Conservation (phyloP, 331 rosid species). For the Cydonia oblonga region DNA sequence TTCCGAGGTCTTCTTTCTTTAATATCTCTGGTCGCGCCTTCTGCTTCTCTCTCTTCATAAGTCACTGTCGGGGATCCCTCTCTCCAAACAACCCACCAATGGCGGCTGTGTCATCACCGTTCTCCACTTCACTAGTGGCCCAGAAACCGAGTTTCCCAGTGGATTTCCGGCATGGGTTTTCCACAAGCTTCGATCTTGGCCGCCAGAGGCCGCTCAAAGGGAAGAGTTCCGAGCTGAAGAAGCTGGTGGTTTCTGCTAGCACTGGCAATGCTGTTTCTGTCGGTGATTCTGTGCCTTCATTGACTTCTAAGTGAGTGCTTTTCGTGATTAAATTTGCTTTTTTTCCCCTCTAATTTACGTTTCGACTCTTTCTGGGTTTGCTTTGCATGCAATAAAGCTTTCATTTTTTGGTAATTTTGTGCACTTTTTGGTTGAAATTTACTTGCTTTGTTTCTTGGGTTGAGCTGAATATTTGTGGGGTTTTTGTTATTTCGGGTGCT, state of each 20-base stretch:
- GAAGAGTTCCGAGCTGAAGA: conserved; percentile 10
- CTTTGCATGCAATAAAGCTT: background rate
- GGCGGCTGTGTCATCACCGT: conserved; percentile 17
- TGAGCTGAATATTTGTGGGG: background rate
- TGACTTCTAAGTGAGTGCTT: conserved; percentile 21
- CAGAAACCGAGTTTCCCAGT: conserved; percentile 2
- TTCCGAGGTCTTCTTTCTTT: background rate
- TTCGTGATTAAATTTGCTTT: background rate
- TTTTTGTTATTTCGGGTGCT: background rate
- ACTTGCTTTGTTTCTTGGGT: background rate
- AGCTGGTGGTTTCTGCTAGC: conserved; percentile 18
- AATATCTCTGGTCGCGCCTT: background rate
- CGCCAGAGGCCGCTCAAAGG: conserved; percentile 2
- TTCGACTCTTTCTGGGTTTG: background rate
- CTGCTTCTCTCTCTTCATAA: background rate
- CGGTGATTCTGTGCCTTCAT: conserved; percentile 12
- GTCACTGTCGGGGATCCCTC: background rate
- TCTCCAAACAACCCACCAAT: background rate
- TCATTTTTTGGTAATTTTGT: background rate
- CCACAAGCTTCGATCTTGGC: conserved; percentile 9
- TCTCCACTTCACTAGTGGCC: background rate
- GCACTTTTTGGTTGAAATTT: background rate
- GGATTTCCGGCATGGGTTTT: conserved; percentile 11
- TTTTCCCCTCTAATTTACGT: background rate
- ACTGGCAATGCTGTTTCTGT: conserved; percentile 25